phyloP scores from a whole-genome alignment of 192 early-diverging fungal genomes.

The Phlyctochytrium arcticum region DNA sequence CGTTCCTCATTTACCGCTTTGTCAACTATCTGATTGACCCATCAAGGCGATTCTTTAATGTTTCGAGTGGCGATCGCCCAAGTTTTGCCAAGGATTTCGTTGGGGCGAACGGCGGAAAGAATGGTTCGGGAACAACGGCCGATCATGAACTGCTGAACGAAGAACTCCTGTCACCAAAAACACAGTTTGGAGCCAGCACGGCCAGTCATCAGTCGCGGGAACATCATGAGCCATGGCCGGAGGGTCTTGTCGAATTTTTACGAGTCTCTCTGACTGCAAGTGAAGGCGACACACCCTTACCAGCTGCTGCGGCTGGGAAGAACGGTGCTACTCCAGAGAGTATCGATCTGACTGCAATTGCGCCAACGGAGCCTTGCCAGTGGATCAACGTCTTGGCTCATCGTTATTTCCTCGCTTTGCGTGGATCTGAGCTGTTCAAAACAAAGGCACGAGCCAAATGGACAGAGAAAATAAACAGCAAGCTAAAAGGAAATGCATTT shows the following conservation, averaged over 20 bases:
- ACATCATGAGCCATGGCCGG: constrained; percentile 42
- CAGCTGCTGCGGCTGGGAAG: constrained; percentile 6
- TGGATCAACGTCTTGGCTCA: constrained; percentile 49
- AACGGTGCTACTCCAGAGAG: neutral
- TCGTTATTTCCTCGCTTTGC: constrained; percentile 47
- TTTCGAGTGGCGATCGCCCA: constrained; percentile 16
- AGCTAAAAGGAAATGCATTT: constrained; percentile 46
- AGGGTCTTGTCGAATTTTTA: constrained; percentile 37
- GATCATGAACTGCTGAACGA: constrained; percentile 8
- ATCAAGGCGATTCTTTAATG: neutral
- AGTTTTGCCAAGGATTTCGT: constrained; percentile 15
- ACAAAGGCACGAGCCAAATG: constrained; percentile 27
- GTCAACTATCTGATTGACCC: constrained; percentile 31
- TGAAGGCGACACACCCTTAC: constrained; percentile 16
- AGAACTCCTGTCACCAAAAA: neutral
- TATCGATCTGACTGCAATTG: constrained; percentile 7
- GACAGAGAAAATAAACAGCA: constrained; percentile 42
- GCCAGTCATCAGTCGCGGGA: constrained; percentile 17
- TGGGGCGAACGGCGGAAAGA: neutral
- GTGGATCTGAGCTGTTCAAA: constrained; percentile 42
- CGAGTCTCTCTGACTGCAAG: constrained; percentile 23
- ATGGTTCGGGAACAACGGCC: neutral
- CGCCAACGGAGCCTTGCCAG: constrained; percentile 27
- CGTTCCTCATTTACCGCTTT: constrained; percentile 14
- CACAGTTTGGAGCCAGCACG: neutral